Evolutionary conservation across 2,329 filamentous ascomycete genomes (phyloP).

Genomic region (Akanthomyces lecanii): DNA sequence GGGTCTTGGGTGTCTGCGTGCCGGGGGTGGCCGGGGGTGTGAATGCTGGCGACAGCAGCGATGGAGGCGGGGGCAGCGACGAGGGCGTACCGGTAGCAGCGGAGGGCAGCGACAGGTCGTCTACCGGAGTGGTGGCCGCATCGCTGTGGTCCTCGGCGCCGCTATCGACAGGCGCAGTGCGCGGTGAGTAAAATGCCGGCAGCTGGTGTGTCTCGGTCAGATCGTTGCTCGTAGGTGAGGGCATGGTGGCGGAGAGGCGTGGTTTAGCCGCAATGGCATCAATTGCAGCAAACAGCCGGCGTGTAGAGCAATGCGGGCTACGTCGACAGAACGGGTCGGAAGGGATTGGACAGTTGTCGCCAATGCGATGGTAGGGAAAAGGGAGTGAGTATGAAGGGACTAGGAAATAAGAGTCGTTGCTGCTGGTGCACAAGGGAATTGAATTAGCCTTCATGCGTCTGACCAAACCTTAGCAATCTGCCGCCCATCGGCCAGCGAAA

Average conservation of each 20-base stretch:
- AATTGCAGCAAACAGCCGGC: background rate
- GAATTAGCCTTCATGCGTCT: constrained; percentile 1
- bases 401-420: background rate
- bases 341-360: background rate
- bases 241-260: background rate
- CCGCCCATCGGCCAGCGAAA: background rate
- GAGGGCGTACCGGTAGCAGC: background rate
- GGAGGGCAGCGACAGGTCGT: constrained; percentile 36
- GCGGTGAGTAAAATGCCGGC: constrained; percentile 38
- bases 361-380: background rate
- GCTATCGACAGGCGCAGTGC: constrained; percentile 22
- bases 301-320: background rate
- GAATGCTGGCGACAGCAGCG: constrained; percentile 82
- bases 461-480: constrained; percentile 14
- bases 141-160: constrained; percentile 18
- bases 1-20: constrained; percentile 45
- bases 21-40: constrained; percentile 66
- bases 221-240: constrained; percentile 17
- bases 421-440: background rate
- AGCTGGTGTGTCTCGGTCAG: constrained; percentile 25
- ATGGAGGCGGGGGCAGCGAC: constrained; percentile 47
- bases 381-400: background rate
- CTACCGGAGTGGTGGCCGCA: constrained; percentile 21
- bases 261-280: background rate
- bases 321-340: background rate